Evolutionary conservation across 768 basidiomycete genomes (phyloP), one percentile per base, ranked within the genome.

Genomic region (Suillus subluteus): DNA sequence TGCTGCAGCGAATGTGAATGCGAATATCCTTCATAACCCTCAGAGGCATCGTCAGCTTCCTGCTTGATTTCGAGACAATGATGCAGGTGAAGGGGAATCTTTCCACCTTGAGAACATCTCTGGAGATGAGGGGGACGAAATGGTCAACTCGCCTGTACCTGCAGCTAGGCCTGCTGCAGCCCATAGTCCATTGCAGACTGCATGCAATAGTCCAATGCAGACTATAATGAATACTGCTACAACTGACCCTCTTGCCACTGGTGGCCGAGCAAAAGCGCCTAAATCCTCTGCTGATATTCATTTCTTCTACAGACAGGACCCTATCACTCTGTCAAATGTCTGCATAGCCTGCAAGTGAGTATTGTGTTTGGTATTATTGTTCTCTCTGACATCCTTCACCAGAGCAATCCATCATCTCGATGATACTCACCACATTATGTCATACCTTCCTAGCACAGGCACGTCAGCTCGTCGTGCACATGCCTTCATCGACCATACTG

Each of bases 261-360:
- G 26, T 52, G 26, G 50, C 50, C 15, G 7, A 52, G 13, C 15
- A 0, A 52, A 52, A 52, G 26, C 26, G 8, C 50, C 26, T 52
- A 30, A 16, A 30, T 52, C 50, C 50, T 52, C 50, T 52, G 50
- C 26, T 3, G 15, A 52, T 1, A 3, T 52, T 52, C 15, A 52
- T 52, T 52, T 52, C 50, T 52, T 52, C 50, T 52, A 8, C 26
- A 52, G 50, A 52, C 26, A 52, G 50, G 50, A 52, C 50, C 26
- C 50, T 16, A 1, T 3, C 26, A 52, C 50, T 52, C 26, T 7
- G 1, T 52, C 26, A 3, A 52, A 2, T 0, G 30, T 52, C 13
- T 52, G 50, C 2, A 52, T 3, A 15, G 26, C 50, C 50, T 52
- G 50, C 15, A 3, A 52, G 50, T 52, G 50, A 52, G 50, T 52